Evolutionary conservation across 208 protist genomes (phyloP).

Genomic region (Wallacemonas sp.): DNA sequence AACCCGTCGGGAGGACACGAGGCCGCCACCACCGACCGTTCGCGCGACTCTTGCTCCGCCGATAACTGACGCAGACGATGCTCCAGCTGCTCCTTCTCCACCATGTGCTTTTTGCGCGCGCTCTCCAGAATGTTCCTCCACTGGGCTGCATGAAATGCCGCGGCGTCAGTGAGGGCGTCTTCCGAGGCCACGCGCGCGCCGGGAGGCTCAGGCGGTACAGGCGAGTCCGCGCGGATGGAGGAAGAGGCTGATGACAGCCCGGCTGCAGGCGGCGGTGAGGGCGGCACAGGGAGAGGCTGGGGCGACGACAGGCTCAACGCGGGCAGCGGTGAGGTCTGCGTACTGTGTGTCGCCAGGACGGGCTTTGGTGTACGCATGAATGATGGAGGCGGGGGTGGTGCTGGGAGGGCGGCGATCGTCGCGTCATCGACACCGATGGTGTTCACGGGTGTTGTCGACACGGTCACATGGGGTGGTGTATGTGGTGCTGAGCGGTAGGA

Average conservation of each 20-base stretch:
- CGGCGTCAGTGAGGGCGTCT: conserved; percentile 8
- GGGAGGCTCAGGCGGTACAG: no score
- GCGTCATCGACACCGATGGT: no score
- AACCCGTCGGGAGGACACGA: conserved; percentile 6
- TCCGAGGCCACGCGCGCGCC: neutral
- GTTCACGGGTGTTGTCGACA: no score
- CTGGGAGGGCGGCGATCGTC: neutral
- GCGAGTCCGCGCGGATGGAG: no score
- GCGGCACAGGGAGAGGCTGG: no score
- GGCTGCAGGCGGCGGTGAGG: no score
- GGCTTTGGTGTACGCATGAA: neutral
- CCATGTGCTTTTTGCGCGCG: conserved; percentile 30
- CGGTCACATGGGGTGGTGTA: no score
- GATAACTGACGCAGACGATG: conserved; percentile 18
- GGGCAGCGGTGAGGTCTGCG: neutral
- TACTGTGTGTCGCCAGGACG: neutral
- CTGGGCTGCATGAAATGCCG: conserved; percentile 27
- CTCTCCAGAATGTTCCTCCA: conserved; percentile 35
- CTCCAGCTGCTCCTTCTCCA: conserved; percentile 32
- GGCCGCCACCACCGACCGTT: conserved; percentile 15
- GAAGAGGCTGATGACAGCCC: no score
- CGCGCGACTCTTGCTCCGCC: neutral
- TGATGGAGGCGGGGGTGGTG: neutral
- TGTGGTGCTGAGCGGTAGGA: no score
- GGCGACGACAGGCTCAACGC: neutral